These are phyloP conservation scores for Diaporthe sp. DNA, from an alignment of 2,329 filamentous ascomycete species.

Conservation along the genomic window DNA sequence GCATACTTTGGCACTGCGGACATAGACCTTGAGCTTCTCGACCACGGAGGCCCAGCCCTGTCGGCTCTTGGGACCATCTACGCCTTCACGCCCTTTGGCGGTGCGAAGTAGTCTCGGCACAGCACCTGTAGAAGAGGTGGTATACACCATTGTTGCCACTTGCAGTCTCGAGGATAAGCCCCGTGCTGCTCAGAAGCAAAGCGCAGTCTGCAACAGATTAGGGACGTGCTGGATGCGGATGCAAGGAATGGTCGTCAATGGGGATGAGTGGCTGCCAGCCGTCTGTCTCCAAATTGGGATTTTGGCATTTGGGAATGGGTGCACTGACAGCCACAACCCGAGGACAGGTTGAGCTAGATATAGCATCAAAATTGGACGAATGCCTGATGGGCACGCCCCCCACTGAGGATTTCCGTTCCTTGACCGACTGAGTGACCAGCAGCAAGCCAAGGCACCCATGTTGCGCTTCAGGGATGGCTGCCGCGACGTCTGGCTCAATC, in stretches of 20 bases:
- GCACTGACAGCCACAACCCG: neutral
- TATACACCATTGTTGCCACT: neutral
- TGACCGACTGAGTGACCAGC: no score
- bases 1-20: constrained; percentile 51
- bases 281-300: neutral
- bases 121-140: neutral
- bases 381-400: no score
- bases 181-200: neutral
- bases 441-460: neutral
- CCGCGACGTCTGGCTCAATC: neutral
- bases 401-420: neutral
- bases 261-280: neutral
- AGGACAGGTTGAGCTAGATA: no score
- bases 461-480: neutral
- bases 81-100: constrained; percentile 36
- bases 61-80: constrained; percentile 39
- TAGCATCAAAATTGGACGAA: neutral
- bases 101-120: neutral
- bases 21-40: constrained; percentile 42
- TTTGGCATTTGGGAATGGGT: no score
- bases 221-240: neutral
- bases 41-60: constrained; percentile 36
- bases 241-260: neutral
- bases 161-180: neutral
- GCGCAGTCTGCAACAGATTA: neutral